Base-by-base conservation (phyloP, 768 basidiomycete genomes). In the Mycena metata region DNA sequence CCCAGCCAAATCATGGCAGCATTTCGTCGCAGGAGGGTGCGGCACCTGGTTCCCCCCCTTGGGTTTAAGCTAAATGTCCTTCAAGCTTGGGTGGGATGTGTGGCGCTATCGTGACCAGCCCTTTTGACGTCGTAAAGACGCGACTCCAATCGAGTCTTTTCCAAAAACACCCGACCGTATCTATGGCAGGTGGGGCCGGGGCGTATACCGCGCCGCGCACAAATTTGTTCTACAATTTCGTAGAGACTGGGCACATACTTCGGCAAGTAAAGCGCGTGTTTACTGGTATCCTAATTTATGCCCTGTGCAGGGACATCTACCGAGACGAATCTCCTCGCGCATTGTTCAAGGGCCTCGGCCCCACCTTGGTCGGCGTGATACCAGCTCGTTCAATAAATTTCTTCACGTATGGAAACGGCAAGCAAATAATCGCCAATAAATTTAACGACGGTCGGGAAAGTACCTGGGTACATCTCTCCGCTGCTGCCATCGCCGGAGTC, bases 41-140 rank as follows among this genome's bases (percentile, higher is more conserved):
- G 93, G 83, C 41, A 57, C 30, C 19, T 33, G 43, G 57, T 16
- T 45, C 43, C 3, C 33, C 41, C 21, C 60, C 36, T 43, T n/a
- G n/a, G 36, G 43, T 54, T n/a, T 60, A 11, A 42, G 56, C 58
- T 49, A 47, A 72, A 69, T 50, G 50, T 43, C 66, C 21, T 66
- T n/a, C 33, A 60, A 98, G 97, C 23, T 83, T 98, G 19, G 98
- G 97, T 26, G 98, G 96, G 45, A 97, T 99, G 96, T 95, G 95
- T 75, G 98, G 97, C 39, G 96, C 96, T 19, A 92, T 98, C 66
- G 91, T 98, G 4, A 99, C 98, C 0, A 96, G 95, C 49, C 97
- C 98, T 0, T 97, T 99, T 74, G 98, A 99, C 79, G 96, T 99
- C 36, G 96, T 99, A 69, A 99, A 98, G 83, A 99, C 98, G 47